A percentile compares a stretch with the other conserved stretches of the same genome.
Conservation (phyloP, 805 yeast species). For the Ascoidea tarda region DNA sequence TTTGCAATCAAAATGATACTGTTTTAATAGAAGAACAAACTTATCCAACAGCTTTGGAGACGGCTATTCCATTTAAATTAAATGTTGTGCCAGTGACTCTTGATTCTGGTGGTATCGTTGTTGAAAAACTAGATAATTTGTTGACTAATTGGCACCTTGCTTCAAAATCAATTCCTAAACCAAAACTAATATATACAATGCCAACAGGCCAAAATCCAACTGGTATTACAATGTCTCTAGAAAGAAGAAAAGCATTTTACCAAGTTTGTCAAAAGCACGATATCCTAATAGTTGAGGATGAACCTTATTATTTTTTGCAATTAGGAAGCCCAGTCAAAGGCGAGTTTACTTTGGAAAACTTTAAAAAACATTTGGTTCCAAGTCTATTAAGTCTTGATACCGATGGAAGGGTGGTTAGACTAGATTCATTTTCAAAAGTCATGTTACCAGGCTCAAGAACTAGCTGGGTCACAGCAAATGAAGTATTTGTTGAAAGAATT, state of each 20-base stretch:
- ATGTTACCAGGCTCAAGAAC: conserved; percentile 67
- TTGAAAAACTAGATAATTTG: conserved; percentile 34
- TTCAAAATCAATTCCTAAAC: conserved; percentile 26
- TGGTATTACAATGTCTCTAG: conserved; percentile 42
- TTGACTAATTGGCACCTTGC: conserved; percentile 38
- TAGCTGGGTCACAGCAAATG: conserved; percentile 64
- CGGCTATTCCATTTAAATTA: conserved; percentile 47
- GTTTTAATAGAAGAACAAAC: conserved; percentile 55
- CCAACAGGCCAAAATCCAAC: conserved; percentile 70
- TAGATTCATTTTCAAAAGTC: conserved; percentile 70
- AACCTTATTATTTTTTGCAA: conserved; percentile 62
- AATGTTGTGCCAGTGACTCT: conserved; percentile 43
- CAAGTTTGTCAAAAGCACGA: conserved; percentile 44
- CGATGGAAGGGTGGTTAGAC: conserved; percentile 65
- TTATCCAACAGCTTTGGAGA: conserved; percentile 53
- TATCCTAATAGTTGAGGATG: conserved; percentile 53
- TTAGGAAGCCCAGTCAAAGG: conserved; percentile 31
- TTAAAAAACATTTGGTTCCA: conserved; percentile 37
- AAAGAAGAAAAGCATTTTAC: conserved; percentile 40
- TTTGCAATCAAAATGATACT: conserved; percentile 40
- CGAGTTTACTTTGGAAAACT: conserved; percentile 26
- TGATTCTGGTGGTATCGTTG: conserved; percentile 52
- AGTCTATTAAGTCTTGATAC: conserved; percentile 56
- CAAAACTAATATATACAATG: conserved; percentile 43
- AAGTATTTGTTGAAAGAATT: conserved; percentile 33